Conservation (phyloP, 352 stramenopile species). For the Phytophthora agathidicida region DNA sequence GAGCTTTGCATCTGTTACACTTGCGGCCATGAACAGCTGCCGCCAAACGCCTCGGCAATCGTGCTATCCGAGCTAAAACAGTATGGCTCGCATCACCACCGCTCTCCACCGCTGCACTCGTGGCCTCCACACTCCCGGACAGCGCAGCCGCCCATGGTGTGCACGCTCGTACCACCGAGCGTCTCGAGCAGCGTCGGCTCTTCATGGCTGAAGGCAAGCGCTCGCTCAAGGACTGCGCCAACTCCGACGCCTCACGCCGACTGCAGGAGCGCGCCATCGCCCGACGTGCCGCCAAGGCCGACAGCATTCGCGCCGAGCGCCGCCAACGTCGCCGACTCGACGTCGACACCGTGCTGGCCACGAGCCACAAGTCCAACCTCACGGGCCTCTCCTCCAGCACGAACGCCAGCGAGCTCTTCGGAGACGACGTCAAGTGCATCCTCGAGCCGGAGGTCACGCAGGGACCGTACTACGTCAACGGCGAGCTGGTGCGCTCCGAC, state of each 20-base stretch:
- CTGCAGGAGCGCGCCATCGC: constrained; percentile 20
- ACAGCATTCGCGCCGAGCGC: constrained; percentile 15
- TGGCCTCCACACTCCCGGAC: not conserved
- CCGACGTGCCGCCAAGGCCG: constrained; percentile 14
- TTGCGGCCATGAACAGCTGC: no score
- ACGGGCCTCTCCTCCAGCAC: constrained; percentile 17
- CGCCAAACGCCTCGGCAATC: no score
- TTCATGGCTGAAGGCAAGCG: constrained; percentile 32
- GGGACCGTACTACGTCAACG: constrained; percentile 34
- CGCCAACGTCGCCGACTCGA: constrained; percentile 21
- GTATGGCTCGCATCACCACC: constrained; percentile 12
- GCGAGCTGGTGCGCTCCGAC: constrained; percentile 24
- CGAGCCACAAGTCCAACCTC: constrained; percentile 27
- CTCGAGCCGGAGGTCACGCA: constrained; percentile 30
- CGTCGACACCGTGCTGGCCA: constrained; percentile 17
- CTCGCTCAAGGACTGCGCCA: constrained; percentile 29
- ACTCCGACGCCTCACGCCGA: constrained; percentile 14
- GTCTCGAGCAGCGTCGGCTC: constrained; percentile 19
- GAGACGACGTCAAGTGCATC: constrained; percentile 28
- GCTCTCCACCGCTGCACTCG: not conserved
- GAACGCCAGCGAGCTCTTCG: constrained; percentile 24
- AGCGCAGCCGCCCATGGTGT: not conserved
- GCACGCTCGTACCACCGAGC: constrained; percentile 4
- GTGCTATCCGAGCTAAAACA: no score
- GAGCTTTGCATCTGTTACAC: no score